Evolutionary conservation across 164 flowering plant species (phyloP).

Genomic region (Protea cynaroides): DNA sequence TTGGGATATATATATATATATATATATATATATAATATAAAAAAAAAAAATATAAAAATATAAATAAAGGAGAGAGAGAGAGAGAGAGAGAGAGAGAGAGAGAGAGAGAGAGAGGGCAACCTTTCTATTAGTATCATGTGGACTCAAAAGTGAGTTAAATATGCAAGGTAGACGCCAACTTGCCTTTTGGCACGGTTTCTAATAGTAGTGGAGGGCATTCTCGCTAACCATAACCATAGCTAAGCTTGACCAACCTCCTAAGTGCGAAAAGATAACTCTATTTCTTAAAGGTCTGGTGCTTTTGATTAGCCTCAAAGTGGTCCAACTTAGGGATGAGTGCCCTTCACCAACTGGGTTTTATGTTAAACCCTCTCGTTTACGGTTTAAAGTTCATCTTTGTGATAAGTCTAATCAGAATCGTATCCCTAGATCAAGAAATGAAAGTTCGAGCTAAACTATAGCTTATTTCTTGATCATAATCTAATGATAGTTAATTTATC

Average conservation of each 20-base stretch:
- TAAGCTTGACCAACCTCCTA: neutral
- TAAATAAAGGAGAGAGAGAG: too few species aligned
- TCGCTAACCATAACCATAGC: conserved; percentile 2
- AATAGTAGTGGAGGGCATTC: conserved; percentile 3
- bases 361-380: too few species aligned
- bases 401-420: neutral
- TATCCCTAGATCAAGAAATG: neutral
- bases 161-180: neutral
- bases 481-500: too few species aligned
- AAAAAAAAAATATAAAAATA: too few species aligned
- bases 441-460: neutral
- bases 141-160: neutral
- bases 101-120: neutral
- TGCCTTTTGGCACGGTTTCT: conserved; percentile 1
- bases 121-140: conserved; percentile 1
- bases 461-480: neutral
- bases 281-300: neutral
- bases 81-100: too few species aligned
- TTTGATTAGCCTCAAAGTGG: neutral
- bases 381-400: neutral
- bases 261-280: neutral
- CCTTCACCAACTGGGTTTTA: neutral
- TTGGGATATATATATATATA: too few species aligned
- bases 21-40: too few species aligned
- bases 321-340: neutral